A percentile compares a stretch with the other conserved stretches of the same genome.
phyloP scores from a whole-genome alignment of 257 asterid genomes.

The Gentiana straminea region DNA sequence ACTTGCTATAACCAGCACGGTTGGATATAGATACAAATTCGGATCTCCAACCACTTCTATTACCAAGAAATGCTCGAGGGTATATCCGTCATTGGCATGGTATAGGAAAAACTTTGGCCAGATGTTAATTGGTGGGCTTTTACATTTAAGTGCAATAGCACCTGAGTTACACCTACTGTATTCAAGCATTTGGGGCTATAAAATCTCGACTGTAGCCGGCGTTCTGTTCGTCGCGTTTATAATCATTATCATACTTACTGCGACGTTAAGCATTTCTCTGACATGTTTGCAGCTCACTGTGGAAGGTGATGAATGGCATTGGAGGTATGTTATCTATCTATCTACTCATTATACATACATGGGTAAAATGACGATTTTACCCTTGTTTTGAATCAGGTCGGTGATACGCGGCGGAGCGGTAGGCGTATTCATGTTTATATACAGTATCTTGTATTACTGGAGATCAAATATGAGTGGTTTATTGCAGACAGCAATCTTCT shows the following conservation, averaged over 20 bases:
- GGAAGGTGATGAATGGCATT: slow-evolving; percentile 83
- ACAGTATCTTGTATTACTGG: slow-evolving; percentile 47
- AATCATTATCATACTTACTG: slow-evolving; percentile 47
- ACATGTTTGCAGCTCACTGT: slow-evolving; percentile 70
- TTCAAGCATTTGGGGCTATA: slow-evolving; percentile 78
- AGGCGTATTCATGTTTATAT: slow-evolving; percentile 52
- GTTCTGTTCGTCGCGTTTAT: slow-evolving; percentile 40
- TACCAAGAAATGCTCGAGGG: slow-evolving; percentile 43
- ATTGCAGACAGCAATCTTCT: slow-evolving; percentile 50
- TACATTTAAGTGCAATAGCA: slow-evolving; percentile 67
- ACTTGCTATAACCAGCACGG: slow-evolving; percentile 45
- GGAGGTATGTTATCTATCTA: slow-evolving; percentile 45
- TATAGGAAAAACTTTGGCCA: slow-evolving; percentile 55
- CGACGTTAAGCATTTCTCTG: slow-evolving; percentile 48
- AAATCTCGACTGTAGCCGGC: slow-evolving; percentile 43
- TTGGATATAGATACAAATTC: slow-evolving; percentile 43
- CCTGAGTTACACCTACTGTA: slow-evolving; percentile 64
- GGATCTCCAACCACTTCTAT: slow-evolving; percentile 35
- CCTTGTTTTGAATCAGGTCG: slow-evolving; percentile 44
- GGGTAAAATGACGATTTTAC: slow-evolving; percentile 1
- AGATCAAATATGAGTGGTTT: slow-evolving; percentile 62
- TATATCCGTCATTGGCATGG: slow-evolving; percentile 47
- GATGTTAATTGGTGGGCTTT: slow-evolving; percentile 75
- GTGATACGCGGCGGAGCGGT: slow-evolving; percentile 72
- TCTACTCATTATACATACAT: no score